Evolutionary conservation across 179 eudicot species (phyloP), one percentile per base, ranked within the genome.

Genomic region (Heliamphora pulchella): DNA sequence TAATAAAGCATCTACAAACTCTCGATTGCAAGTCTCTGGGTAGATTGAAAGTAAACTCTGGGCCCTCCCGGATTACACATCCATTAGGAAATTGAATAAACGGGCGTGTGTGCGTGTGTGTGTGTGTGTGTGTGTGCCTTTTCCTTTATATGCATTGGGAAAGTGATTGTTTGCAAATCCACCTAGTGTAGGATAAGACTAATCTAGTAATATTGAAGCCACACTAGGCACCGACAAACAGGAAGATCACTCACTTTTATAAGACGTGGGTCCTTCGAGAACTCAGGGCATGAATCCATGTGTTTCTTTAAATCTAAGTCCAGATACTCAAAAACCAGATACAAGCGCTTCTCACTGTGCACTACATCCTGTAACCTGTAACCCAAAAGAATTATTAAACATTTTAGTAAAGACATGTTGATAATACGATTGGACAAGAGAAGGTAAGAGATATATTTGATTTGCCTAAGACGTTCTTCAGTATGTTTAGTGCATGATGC

Each of bases 231-330:
- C 77, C 64, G 55, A 74, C 77, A 63, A 54, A 78, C 48, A 63
- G 67, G 75, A 88, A 83, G 50, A 39, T 77, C 76, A 85, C 91
- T 81, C 82, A 94, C 98, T 89, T 94, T 93, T 41, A 93, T 84
- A 75, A 89, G 78, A 6, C 89, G 91, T 39, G 91, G 91, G 88
- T 95, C 97, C 86, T 95, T 86, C 11, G 93, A 86, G 78, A 93
- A 91, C 39, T 95, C 97, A 55, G 97, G 98, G 77, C 87, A 86
- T 58, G 97, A 85, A 82, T 91, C 98, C 97, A 95, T 95, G 87
- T 93, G 92, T 80, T 94, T 93, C 97, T 93, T 93, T 91, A 95
- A 83, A 86, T 95, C 98, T 83, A 95, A 84, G 85, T 95, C 97
- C 78, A 95, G 88, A 86, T 95, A 95, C 88, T 95, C 97, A 90